Evolutionary conservation across 352 stramenopile genomes (phyloP).

Genomic region (Phytophthora melonis): DNA sequence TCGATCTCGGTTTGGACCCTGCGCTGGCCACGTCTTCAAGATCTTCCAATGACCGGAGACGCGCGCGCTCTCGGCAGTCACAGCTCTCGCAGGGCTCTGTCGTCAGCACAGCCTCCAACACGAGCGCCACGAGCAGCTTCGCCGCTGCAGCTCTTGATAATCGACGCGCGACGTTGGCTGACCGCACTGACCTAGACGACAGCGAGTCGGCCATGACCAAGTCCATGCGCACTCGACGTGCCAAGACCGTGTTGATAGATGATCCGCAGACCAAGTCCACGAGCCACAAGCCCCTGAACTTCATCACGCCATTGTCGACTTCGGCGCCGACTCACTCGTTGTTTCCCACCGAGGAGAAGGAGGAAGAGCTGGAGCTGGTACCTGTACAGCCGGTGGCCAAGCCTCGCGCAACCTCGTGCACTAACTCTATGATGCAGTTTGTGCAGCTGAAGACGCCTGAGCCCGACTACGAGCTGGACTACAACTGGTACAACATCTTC

Average conservation of each 20-base stretch:
- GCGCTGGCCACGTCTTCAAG: slow-evolving; percentile 23
- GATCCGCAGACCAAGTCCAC: slow-evolving; percentile 30
- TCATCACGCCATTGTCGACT: slow-evolving; percentile 25
- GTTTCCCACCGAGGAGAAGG: slow-evolving; percentile 27
- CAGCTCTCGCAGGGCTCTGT: slow-evolving; percentile 33
- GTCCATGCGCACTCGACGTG: slow-evolving; percentile 43
- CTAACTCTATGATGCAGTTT: slow-evolving; percentile 41
- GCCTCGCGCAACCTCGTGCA: slow-evolving; percentile 22
- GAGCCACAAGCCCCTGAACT: slow-evolving; percentile 23
- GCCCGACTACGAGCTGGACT: slow-evolving; percentile 77
- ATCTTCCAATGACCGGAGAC: slow-evolving; percentile 16
- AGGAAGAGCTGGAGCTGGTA: not conserved
- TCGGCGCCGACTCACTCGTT: slow-evolving; percentile 21
- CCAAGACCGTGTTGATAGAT: slow-evolving; percentile 53
- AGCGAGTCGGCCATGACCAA: slow-evolving; percentile 29
- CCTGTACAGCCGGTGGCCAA: not conserved
- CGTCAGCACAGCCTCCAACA: slow-evolving; percentile 19
- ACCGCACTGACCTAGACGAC: slow-evolving; percentile 29
- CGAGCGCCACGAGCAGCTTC: slow-evolving; percentile 20
- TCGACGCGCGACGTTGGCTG: slow-evolving; percentile 22
- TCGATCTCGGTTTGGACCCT: slow-evolving; percentile 44
- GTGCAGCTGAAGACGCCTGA: slow-evolving; percentile 69
- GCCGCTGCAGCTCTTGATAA: slow-evolving; percentile 17
- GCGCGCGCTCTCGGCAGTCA: slow-evolving; percentile 29
- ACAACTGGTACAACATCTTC: slow-evolving; percentile 82